Evolutionary conservation across 208 protist genomes (phyloP).

Genomic region (Leishmania tropica): DNA sequence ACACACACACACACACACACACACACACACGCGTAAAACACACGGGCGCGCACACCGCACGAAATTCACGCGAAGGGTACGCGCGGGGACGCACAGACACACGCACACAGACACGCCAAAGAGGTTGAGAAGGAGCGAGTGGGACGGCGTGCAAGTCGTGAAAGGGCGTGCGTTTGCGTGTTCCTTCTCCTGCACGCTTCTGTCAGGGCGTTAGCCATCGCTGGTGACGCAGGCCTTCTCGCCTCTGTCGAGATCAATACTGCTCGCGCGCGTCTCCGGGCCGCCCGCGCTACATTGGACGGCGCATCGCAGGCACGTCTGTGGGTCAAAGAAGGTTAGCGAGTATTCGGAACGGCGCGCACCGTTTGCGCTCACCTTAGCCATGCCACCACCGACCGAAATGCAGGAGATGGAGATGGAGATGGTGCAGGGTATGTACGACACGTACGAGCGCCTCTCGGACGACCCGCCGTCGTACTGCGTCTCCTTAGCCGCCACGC

Average conservation of each 20-base stretch:
- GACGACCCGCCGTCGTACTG: slow-evolving; percentile 80
- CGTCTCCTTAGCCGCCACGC: slow-evolving; percentile 62
- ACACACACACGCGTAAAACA: background rate
- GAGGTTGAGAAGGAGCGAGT: background rate
- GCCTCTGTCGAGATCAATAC: background rate
- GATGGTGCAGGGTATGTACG: slow-evolving; percentile 92
- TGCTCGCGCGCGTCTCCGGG: background rate
- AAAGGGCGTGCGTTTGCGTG: background rate
- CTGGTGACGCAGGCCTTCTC: background rate
- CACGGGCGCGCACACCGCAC: background rate
- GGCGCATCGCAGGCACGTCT: background rate
- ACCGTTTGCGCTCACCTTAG: background rate
- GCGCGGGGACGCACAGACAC: too few species aligned
- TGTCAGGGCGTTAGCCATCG: background rate
- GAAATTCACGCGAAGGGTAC: background rate
- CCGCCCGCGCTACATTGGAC: background rate
- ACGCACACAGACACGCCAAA: too few species aligned
- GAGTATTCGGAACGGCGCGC: background rate
- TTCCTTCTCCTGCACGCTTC: background rate
- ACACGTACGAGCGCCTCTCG: slow-evolving; percentile 73
- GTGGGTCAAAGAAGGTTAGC: background rate
- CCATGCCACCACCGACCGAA: slow-evolving; percentile 71
- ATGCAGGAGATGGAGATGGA: slow-evolving; percentile 93
- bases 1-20: background rate
- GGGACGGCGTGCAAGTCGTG: background rate